phyloP scores from a whole-genome alignment of 177 flowering plant genomes.

The Vitis hybrid region DNA sequence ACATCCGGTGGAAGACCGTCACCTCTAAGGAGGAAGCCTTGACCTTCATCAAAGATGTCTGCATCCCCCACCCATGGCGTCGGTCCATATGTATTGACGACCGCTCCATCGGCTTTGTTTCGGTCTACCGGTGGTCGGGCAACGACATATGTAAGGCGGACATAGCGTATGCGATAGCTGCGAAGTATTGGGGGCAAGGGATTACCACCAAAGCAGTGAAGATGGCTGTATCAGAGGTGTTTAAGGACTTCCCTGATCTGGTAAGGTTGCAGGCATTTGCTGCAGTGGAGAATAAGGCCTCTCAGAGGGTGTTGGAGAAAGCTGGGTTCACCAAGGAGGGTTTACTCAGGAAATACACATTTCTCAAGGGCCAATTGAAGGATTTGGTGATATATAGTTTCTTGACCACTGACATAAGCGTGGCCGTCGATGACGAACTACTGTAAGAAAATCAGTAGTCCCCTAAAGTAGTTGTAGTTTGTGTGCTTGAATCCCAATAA shows the following conservation, averaged over 20 bases:
- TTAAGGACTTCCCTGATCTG: slow-evolving; percentile 18
- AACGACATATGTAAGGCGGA: slow-evolving; percentile 25
- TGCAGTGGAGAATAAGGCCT: slow-evolving; percentile 27
- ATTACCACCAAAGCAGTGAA: slow-evolving; percentile 30
- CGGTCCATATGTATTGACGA: slow-evolving; percentile 41
- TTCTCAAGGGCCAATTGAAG: slow-evolving; percentile 16
- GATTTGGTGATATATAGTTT: slow-evolving; percentile 23
- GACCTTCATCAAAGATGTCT: slow-evolving; percentile 25
- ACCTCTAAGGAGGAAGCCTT: slow-evolving; percentile 35
- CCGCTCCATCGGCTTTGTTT: slow-evolving; percentile 30
- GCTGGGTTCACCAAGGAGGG: slow-evolving; percentile 34
- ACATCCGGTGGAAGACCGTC: slow-evolving; percentile 20
- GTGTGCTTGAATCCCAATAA: too few species aligned
- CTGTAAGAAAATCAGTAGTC: too few species aligned
- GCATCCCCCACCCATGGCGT: slow-evolving; percentile 43
- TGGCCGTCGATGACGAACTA: too few species aligned
- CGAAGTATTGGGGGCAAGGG: slow-evolving; percentile 34
- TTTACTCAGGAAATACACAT: slow-evolving; percentile 26
- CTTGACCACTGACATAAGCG: slow-evolving; percentile 15
- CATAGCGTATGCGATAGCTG: slow-evolving; percentile 26
- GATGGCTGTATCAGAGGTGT: slow-evolving; percentile 23
- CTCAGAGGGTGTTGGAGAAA: slow-evolving; percentile 38
- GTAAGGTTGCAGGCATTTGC: slow-evolving; percentile 27
- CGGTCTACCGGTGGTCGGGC: slow-evolving; percentile 21
- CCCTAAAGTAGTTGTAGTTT: too few species aligned